Base-by-base conservation (phyloP, 2,329 filamentous ascomycete genomes). In the Cladosporium sp. region DNA sequence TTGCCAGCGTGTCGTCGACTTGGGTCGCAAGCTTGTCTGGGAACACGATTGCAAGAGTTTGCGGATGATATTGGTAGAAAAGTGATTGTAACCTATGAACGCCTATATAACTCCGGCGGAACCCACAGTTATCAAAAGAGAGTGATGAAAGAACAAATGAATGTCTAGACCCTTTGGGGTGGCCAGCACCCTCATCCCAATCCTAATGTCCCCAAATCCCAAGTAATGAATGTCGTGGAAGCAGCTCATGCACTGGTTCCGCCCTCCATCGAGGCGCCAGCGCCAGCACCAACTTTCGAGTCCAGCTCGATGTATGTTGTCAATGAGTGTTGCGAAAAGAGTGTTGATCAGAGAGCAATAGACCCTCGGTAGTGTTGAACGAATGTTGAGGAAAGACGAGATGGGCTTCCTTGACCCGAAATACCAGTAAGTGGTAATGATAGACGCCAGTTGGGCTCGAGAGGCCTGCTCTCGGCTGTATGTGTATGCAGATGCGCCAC, bases 261-360 rank as follows among this genome's bases (percentile, higher is more conserved):
- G 40, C 40, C 40, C 21, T 23, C n/a, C 40, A 21, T 23, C 40
- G 10, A n/a, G n/a, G 40, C n/a, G 40, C 40, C 40, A 21, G 40
- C 40, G 40, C 40, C 40, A 11, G 3, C 8, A n/a, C 10, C 18
- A 18, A 44, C 5, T 10, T 5, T 46, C n/a, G n/a, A 46, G 40
- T 21, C 40, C 40, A 21, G 40, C 40, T 55, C 31, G 31, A 33
- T 21, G 55, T 40, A 40, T 35, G 55, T 57, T 40, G 55, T 57
- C 55, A 57, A 57, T 23, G 55, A 40, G 40, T 40, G 21, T 4
- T 12, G 12, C 23, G n/a, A 5, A 33, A 57, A 18, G 55, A 57
- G 23, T 57, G 33, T 40, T 28, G 33, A 57, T 28, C n/a, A 57
- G 55, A 57, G 55, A 57, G 55, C 55, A 55, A 29, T 57, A 33